Conservation (phyloP, 208 protist genomes). For the Wallacemonas sp. region DNA sequence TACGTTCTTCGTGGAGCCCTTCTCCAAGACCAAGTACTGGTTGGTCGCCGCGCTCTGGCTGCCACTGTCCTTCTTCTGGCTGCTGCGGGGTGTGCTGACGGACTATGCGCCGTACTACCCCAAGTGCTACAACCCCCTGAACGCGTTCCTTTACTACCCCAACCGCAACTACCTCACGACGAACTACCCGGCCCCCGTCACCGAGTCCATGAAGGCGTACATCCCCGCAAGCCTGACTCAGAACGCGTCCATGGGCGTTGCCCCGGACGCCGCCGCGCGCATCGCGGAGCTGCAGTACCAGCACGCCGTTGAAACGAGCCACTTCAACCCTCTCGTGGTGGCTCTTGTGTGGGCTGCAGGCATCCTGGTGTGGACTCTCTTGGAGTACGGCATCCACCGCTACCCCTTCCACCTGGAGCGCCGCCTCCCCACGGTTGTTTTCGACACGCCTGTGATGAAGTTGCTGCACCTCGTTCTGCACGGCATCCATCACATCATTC, state of each 20-base stretch:
- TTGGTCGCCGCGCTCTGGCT: slow-evolving; percentile 36
- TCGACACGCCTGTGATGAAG: slow-evolving; percentile 40
- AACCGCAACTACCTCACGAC: slow-evolving; percentile 36
- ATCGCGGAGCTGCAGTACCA: slow-evolving; percentile 24
- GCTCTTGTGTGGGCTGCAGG: slow-evolving; percentile 27
- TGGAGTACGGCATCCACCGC: slow-evolving; percentile 52
- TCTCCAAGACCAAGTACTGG: slow-evolving; percentile 52
- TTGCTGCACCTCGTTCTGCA: slow-evolving; percentile 40
- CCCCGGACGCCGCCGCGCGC: background rate
- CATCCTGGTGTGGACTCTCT: slow-evolving; percentile 34
- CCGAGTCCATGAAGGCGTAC: slow-evolving; percentile 10
- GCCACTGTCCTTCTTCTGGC: slow-evolving; percentile 43
- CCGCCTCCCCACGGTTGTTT: slow-evolving; percentile 10
- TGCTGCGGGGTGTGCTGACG: slow-evolving; percentile 25
- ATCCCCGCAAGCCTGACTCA: background rate
- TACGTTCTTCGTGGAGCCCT: slow-evolving; percentile 32
- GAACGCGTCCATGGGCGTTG: background rate
- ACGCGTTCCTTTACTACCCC: slow-evolving; percentile 43
- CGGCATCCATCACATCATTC: slow-evolving; percentile 58
- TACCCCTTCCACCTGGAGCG: slow-evolving; percentile 48
- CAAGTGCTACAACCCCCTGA: slow-evolving; percentile 19
- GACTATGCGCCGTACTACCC: slow-evolving; percentile 27
- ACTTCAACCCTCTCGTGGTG: slow-evolving; percentile 26
- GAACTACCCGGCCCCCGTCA: slow-evolving; percentile 24
- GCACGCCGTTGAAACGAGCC: slow-evolving; percentile 16